Conservation (phyloP, 106 monocot genomes). For the Platanthera guangdongensis region DNA sequence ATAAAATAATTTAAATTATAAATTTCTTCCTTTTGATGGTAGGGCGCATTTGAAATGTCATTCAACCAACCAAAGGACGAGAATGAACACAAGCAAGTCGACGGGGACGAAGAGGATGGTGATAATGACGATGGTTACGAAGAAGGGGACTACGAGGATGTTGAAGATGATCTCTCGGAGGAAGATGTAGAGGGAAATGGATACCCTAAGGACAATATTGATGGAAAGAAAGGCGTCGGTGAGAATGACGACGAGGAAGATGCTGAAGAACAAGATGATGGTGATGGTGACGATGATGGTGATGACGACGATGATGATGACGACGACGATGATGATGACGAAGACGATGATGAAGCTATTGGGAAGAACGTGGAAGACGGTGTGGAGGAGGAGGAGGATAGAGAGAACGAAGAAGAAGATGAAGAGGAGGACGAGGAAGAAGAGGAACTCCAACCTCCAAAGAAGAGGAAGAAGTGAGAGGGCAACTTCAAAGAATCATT, state of each 20-base stretch:
- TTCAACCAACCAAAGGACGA: not conserved
- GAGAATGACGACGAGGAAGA: not conserved
- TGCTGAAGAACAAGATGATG: not conserved
- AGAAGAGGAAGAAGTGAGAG: slow-evolving; percentile 1
- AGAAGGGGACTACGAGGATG: not conserved
- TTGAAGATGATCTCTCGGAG: not conserved
- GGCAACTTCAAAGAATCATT: no score
- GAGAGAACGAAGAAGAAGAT: slow-evolving; percentile 1
- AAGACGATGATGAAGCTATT: not conserved
- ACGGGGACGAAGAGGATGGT: not conserved
- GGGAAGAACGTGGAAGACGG: not conserved
- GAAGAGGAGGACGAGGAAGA: slow-evolving; percentile 4
- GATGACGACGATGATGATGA: not conserved
- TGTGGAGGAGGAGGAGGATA: not conserved
- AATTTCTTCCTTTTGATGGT: not conserved
- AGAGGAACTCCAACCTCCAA: not conserved
- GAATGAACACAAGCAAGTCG: not conserved
- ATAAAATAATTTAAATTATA: no score
- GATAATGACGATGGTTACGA: not conserved
- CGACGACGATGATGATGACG: slow-evolving; percentile 5
- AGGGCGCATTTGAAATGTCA: not conserved
- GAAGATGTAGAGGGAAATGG: not conserved
- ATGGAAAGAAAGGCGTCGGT: not conserved
- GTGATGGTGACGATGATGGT: not conserved
- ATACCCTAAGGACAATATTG: not conserved